Base-by-base conservation (phyloP, 805 yeast species). In the Kodamaea laetipori region DNA sequence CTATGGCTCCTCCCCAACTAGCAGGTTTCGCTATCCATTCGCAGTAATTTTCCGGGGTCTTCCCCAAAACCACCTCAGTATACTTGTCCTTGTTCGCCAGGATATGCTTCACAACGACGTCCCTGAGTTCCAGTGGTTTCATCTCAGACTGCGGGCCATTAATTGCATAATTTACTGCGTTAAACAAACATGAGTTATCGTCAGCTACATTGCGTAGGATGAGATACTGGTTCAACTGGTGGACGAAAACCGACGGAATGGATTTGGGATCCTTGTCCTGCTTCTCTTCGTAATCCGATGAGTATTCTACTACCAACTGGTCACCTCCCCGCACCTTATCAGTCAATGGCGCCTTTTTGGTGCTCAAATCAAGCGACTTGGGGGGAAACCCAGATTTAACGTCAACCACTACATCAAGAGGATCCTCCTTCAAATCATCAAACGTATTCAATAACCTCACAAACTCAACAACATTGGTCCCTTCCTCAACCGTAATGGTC, bases 1-100 rank as follows among this genome's bases (percentile, higher is more conserved):
- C 95, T 37, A 86, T 84, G 2, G 88, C 92, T 5, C 95, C 95
- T 23, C 95, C 95, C 95, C 94, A 86, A 12, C 84, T 74, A 26
- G 73, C 79, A 13, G 73, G 73, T 44, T 73, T 64, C 36, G 57
- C 50, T 16, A 86, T 86, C 92, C 94, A 86, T 5, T 62, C 48
- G 25, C 76, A 62, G 55, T 86, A 86, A 7, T 76, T 74, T 0
- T 56, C 54, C 1, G 65, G 59, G 0, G 74, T 62, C 46, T 68
- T 69, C 2, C 86, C 90, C 37, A 86, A 63, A 3, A 83, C 74
- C 0, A 78, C 83, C 28, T 74, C 82, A 37, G 68, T 70, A 57
- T 79, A 85, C 12, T 48, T 38, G 2, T 66, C 70, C 1, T 61
- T 63, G 15, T 75, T 70, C 3, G 54, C 51, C 8, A 52, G 44